phyloP scores from a whole-genome alignment of 495 filamentous ascomycete genomes.

The Viridothelium virens region DNA sequence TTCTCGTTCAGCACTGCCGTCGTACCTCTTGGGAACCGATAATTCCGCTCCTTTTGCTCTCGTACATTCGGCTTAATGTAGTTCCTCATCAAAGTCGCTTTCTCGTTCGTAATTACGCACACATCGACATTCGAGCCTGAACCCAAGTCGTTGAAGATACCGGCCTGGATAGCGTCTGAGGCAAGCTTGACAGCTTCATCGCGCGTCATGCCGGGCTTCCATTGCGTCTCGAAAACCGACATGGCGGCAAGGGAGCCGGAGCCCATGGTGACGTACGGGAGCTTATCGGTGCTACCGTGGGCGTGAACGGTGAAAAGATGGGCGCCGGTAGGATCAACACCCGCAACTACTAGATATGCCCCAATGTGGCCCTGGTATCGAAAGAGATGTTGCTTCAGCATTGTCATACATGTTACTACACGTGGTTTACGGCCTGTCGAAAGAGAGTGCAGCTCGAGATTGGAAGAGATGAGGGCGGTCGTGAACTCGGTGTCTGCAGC shows the following conservation, averaged over 20 bases:
- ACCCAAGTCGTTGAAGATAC: conserved; percentile 98
- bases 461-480: conserved; percentile 94
- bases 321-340: conserved; percentile 93
- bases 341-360: conserved; percentile 95
- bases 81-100: conserved; percentile 85
- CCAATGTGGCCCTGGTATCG: conserved; percentile 96
- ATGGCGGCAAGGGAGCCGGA: conserved; percentile 93
- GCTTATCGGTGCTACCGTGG: conserved; percentile 96
- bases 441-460: conserved; percentile 91
- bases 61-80: conserved; percentile 88
- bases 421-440: conserved; percentile 93
- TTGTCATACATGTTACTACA: conserved; percentile 98
- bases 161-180: conserved; percentile 83
- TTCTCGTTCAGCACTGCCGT: conserved; percentile 92
- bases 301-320: conserved; percentile 98
- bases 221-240: conserved; percentile 95
- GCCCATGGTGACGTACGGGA: conserved; percentile 99
- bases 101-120: conserved; percentile 85
- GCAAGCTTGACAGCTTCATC: conserved; percentile 78
- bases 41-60: conserved; percentile 84
- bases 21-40: conserved; percentile 79
- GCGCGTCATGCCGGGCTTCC: conserved; percentile 70
- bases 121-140: conserved; percentile 97
- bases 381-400: conserved; percentile 99
- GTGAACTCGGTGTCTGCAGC: conserved; percentile 99